A percentile compares a stretch with the other conserved stretches of the same genome.
Conservation (phyloP, 805 yeast species). For the Candida yuanshanica region DNA sequence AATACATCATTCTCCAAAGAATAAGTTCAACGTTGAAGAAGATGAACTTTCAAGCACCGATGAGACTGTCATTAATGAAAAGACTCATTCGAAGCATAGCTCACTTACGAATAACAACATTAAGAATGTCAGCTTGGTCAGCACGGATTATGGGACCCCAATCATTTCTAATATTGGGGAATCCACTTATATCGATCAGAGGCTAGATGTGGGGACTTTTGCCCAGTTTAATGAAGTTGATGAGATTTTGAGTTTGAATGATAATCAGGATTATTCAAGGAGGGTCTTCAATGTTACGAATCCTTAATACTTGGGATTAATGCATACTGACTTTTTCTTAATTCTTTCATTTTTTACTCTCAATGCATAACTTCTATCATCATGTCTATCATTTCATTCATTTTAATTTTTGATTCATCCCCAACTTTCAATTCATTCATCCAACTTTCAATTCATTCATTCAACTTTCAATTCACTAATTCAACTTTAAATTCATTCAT, state of each 20-base stretch:
- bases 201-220: slow-evolving; percentile 31
- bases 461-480: too few relatives aligned
- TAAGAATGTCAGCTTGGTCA: slow-evolving; percentile 2
- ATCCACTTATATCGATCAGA: slow-evolving; percentile 32
- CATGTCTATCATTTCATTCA: too few relatives aligned
- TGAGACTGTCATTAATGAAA: slow-evolving; percentile 7
- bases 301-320: slow-evolving; percentile 32
- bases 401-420: too few relatives aligned
- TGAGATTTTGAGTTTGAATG: slow-evolving; percentile 34
- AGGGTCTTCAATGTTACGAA: slow-evolving; percentile 41
- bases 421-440: too few relatives aligned
- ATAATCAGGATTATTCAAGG: slow-evolving; percentile 43
- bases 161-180: slow-evolving; percentile 20
- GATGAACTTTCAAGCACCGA: slow-evolving; percentile 10
- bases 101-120: neutral
- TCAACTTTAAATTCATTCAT: too few relatives aligned
- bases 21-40: slow-evolving; percentile 17
- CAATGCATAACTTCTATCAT: too few relatives aligned
- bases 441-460: too few relatives aligned
- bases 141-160: slow-evolving; percentile 16
- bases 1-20: neutral
- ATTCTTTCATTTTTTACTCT: too few relatives aligned
- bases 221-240: slow-evolving; percentile 20
- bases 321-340: too few relatives aligned
- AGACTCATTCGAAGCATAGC: slow-evolving; percentile 1